phyloP scores from a whole-genome alignment of 257 asterid genomes.

The Ajuga chamaepitys region DNA sequence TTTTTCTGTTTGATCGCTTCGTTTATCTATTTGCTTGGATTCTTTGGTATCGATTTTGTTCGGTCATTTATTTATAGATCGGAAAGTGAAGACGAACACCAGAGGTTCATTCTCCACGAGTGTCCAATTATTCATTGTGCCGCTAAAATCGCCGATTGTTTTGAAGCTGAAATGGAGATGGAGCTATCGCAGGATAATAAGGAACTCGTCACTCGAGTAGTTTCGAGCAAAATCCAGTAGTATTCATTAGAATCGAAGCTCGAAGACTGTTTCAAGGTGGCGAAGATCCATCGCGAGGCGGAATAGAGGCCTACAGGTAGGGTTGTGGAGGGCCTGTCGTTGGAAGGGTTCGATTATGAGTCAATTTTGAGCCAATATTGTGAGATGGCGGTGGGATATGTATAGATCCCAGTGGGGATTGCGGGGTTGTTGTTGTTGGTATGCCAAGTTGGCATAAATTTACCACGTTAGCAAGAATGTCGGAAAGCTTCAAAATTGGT shows the following conservation, averaged over 20 bases:
- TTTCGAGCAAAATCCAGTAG: slow-evolving; percentile 62
- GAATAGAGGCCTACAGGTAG: slow-evolving; percentile 67
- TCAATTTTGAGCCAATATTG: slow-evolving; percentile 90
- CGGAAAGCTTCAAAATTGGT: too few relatives aligned
- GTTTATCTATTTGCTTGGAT: slow-evolving; percentile 70
- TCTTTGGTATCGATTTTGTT: slow-evolving; percentile 85
- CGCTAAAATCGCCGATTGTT: slow-evolving; percentile 21
- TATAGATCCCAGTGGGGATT: slow-evolving; percentile 88
- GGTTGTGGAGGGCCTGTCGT: slow-evolving; percentile 58
- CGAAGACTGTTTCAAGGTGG: slow-evolving; percentile 69
- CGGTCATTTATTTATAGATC: slow-evolving; percentile 61
- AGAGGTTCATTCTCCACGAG: slow-evolving; percentile 33
- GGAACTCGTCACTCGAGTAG: slow-evolving; percentile 48
- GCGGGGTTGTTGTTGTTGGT: slow-evolving; percentile 80
- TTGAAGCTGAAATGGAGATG: slow-evolving; percentile 5
- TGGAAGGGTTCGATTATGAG: slow-evolving; percentile 77
- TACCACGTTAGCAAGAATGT: too few relatives aligned
- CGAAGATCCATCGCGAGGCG: slow-evolving; percentile 66
- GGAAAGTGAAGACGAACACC: slow-evolving; percentile 44
- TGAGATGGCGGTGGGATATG: slow-evolving; percentile 91
- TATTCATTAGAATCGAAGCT: slow-evolving; percentile 69
- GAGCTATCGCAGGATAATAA: slow-evolving; percentile 52
- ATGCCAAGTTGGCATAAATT: too few relatives aligned
- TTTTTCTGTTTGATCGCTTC: slow-evolving; percentile 64
- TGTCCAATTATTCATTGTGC: slow-evolving; percentile 30